These are phyloP conservation scores for Hortiboletus rubellus DNA, from an alignment of 1,284 basidiomycete species.

Conservation along the genomic window DNA sequence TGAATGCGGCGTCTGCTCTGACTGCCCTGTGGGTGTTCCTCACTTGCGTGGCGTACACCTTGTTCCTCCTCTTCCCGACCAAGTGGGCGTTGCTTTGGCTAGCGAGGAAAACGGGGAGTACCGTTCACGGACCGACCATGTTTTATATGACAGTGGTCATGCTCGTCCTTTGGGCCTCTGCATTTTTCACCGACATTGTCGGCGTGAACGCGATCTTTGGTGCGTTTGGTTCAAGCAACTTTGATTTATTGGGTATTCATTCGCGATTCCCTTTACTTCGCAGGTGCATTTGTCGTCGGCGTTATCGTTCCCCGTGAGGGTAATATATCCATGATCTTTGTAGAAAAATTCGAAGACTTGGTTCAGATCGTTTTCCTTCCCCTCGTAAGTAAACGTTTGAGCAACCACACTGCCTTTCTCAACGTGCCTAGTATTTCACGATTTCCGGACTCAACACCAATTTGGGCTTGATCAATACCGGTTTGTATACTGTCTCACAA, in stretches of 20 bases:
- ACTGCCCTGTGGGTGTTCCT: conserved; percentile 85
- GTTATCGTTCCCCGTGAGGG: conserved; percentile 89
- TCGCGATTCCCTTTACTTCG: conserved; percentile 41
- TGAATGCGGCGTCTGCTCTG: conserved; percentile 76
- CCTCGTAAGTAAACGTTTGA: conserved; percentile 50
- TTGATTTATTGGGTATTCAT: conserved; percentile 5
- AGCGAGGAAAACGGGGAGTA: conserved; percentile 75
- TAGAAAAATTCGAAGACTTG: conserved; percentile 84
- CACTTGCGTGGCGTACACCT: conserved; percentile 76
- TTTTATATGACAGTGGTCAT: conserved; percentile 79
- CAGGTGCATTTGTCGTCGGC: conserved; percentile 87
- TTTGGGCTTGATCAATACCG: conserved; percentile 79
- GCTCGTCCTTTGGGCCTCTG: conserved; percentile 78
- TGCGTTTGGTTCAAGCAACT: conserved; percentile 23
- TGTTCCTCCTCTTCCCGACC: conserved; percentile 77
- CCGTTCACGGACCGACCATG: conserved; percentile 76
- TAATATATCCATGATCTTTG: conserved; percentile 76
- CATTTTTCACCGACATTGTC: conserved; percentile 93
- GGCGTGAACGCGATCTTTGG: conserved; percentile 93
- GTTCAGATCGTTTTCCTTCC: conserved; percentile 84
- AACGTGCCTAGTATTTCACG: conserved; percentile 70
- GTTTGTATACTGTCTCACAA: conserved; percentile 32
- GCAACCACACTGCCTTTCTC: background rate
- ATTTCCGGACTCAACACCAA: conserved; percentile 88
- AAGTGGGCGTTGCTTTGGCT: conserved; percentile 68